phyloP scores from a whole-genome alignment of 192 early-diverging fungal genomes.

The Coemansia sp. region DNA sequence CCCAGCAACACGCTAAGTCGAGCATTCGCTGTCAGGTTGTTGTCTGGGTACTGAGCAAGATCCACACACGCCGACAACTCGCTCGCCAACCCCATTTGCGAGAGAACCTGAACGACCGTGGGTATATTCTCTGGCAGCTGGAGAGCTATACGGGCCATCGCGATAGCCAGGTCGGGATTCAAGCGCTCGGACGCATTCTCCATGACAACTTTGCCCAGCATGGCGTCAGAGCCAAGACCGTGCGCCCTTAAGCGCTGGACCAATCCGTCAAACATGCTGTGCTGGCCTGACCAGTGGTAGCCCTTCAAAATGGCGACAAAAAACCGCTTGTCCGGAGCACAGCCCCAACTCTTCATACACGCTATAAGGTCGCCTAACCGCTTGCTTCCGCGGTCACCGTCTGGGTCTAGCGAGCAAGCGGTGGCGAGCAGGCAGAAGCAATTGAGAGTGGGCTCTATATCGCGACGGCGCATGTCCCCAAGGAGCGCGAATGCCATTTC shows the following conservation, averaged over 20 bases:
- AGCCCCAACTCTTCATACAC: slow-evolving; percentile 39
- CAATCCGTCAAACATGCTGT: slow-evolving; percentile 45
- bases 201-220: slow-evolving; percentile 24
- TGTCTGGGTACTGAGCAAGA: slow-evolving; percentile 20
- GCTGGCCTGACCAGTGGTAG: slow-evolving; percentile 31
- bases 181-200: slow-evolving; percentile 26
- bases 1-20: slow-evolving; percentile 20
- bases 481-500: slow-evolving; percentile 35
- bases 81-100: slow-evolving; percentile 7
- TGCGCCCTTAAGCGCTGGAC: slow-evolving; percentile 20
- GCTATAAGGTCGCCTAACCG: slow-evolving; percentile 22
- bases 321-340: slow-evolving; percentile 18
- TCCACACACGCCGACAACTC: slow-evolving; percentile 7
- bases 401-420: slow-evolving; percentile 18
- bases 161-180: neutral
- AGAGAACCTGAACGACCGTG: slow-evolving; percentile 18
- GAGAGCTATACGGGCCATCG: slow-evolving; percentile 16
- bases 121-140: slow-evolving; percentile 1
- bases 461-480: slow-evolving; percentile 15
- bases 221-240: slow-evolving; percentile 1
- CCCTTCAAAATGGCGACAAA: slow-evolving; percentile 36
- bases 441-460: neutral
- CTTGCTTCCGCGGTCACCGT: slow-evolving; percentile 9
- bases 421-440: slow-evolving; percentile 21
- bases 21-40: slow-evolving; percentile 38